Conservation (phyloP, 495 filamentous ascomycete species). For the Penicillium arizonense region DNA sequence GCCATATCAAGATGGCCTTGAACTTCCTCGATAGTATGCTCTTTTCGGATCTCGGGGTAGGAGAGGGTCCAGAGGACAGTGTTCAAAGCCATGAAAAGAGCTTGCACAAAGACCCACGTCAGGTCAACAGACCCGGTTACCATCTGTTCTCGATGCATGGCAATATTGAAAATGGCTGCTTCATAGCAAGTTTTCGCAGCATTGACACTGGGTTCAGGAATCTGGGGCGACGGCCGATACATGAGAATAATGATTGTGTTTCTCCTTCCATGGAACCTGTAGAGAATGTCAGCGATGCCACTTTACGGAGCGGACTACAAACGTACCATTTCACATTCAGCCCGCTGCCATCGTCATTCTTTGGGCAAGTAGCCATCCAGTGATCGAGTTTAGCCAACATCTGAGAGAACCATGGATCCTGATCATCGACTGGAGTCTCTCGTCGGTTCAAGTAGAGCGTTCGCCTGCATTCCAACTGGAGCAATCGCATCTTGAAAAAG, state of each 20-base stretch:
- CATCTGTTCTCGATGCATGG: slow-evolving; percentile 74
- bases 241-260: slow-evolving; percentile 84
- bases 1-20: slow-evolving; percentile 67
- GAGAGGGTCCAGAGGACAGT: slow-evolving; percentile 86
- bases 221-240: slow-evolving; percentile 83
- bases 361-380: slow-evolving; percentile 65
- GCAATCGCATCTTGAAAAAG: slow-evolving; percentile 85
- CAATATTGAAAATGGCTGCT: slow-evolving; percentile 75
- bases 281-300: slow-evolving; percentile 11
- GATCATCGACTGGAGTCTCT: slow-evolving; percentile 66
- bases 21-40: slow-evolving; percentile 67
- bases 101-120: slow-evolving; percentile 87
- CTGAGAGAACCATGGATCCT: slow-evolving; percentile 78
- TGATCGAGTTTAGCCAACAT: slow-evolving; percentile 75
- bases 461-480: slow-evolving; percentile 83
- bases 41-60: slow-evolving; percentile 73
- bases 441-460: slow-evolving; percentile 79
- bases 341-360: slow-evolving; percentile 62
- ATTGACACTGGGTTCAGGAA: slow-evolving; percentile 72
- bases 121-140: slow-evolving; percentile 71
- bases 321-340: slow-evolving; percentile 60
- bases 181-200: slow-evolving; percentile 80
- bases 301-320: background rate
- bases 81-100: slow-evolving; percentile 83
- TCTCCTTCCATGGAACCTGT: slow-evolving; percentile 71